Evolutionary conservation across 208 protist genomes (phyloP).

Genomic region (Angomonas deanei): DNA sequence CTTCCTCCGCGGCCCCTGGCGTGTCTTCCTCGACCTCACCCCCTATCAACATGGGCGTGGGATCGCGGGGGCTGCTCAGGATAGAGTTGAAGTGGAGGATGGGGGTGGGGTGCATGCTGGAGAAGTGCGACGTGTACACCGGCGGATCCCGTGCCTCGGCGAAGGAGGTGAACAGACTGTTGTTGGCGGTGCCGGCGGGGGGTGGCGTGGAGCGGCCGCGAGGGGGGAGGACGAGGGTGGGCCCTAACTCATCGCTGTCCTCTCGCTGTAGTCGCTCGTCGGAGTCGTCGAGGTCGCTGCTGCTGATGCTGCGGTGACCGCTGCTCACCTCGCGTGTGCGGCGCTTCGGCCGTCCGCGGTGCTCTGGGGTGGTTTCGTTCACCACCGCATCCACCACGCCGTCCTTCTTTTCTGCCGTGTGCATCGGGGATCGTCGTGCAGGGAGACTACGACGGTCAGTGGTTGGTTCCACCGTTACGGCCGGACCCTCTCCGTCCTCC

Average conservation of each 20-base stretch:
- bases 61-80: slow-evolving; percentile 3
- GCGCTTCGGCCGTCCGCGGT: not conserved
- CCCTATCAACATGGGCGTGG: no score
- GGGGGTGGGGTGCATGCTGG: not conserved
- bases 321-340: not conserved
- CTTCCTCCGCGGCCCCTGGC: slow-evolving; percentile 12
- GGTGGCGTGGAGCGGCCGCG: not conserved
- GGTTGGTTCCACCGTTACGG: not conserved
- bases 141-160: not conserved
- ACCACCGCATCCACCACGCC: not conserved
- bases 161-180: not conserved
- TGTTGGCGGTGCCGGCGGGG: not conserved
- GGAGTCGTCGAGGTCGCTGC: not conserved
- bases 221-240: not conserved
- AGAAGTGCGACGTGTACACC: not conserved
- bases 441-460: not conserved
- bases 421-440: not conserved
- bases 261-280: not conserved
- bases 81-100: not conserved
- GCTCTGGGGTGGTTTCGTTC: not conserved
- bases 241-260: not conserved
- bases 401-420: not conserved
- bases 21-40: not conserved
- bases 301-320: not conserved
- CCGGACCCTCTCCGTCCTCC: not conserved